A percentile compares a stretch with the other conserved stretches of the same genome.
These are phyloP conservation scores for Talaromyces proteolyticus DNA, from an alignment of 495 filamentous ascomycete species.

Conservation along the genomic window DNA sequence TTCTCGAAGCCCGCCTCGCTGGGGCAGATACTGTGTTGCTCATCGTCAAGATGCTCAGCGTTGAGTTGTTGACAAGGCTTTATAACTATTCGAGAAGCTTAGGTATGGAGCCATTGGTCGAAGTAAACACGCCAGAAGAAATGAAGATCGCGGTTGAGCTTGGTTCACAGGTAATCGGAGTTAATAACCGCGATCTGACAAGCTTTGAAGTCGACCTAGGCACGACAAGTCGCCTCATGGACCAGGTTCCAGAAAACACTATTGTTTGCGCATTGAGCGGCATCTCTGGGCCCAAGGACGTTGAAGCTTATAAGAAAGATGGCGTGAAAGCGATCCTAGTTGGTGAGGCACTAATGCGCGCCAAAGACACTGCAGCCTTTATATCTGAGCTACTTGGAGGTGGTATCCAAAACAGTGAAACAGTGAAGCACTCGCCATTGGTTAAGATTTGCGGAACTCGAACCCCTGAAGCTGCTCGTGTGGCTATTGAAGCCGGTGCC, in stretches of 20 bases:
- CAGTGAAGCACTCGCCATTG: slow-evolving; percentile 38
- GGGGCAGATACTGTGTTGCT: slow-evolving; percentile 93
- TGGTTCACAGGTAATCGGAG: slow-evolving; percentile 90
- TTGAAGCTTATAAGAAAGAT: slow-evolving; percentile 78
- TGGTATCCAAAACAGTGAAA: slow-evolving; percentile 17
- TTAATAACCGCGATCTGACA: slow-evolving; percentile 95
- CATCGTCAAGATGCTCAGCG: slow-evolving; percentile 96
- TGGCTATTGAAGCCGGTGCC: slow-evolving; percentile 81
- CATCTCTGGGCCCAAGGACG: slow-evolving; percentile 86
- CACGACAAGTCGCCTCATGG: slow-evolving; percentile 86
- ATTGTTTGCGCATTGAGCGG: slow-evolving; percentile 93
- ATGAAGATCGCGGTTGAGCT: slow-evolving; percentile 83
- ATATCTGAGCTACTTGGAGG: slow-evolving; percentile 74
- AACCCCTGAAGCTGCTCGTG: slow-evolving; percentile 69
- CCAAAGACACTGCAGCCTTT: slow-evolving; percentile 70
- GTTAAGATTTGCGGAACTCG: slow-evolving; percentile 98
- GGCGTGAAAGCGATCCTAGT: slow-evolving; percentile 91
- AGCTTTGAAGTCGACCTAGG: slow-evolving; percentile 95
- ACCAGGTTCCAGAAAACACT: slow-evolving; percentile 76
- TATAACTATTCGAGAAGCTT: slow-evolving; percentile 85
- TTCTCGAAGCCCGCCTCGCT: slow-evolving; percentile 87
- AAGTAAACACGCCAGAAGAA: slow-evolving; percentile 91
- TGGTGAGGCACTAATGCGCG: slow-evolving; percentile 93
- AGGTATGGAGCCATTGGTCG: slow-evolving; percentile 96
- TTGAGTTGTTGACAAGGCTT: slow-evolving; percentile 65